These are phyloP conservation scores for Ceratocystiopsis brevicomis DNA, from an alignment of 2,329 filamentous ascomycete genomes.

Conservation along the genomic window DNA sequence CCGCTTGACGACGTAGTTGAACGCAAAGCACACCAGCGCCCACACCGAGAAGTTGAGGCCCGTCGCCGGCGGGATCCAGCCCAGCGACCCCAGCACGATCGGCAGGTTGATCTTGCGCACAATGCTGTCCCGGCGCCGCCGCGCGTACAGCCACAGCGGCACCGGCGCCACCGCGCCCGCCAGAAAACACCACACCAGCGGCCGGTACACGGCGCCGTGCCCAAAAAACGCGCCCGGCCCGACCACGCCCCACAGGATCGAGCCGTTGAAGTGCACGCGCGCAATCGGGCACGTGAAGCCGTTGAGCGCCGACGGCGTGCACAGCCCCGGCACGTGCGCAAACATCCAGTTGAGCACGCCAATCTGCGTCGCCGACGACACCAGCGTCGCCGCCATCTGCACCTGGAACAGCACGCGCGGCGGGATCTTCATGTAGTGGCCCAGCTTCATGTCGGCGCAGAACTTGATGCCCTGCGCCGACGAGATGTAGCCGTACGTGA, in stretches of 20 bases:
- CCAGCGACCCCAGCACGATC: slow-evolving; percentile 63
- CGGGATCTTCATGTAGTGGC: slow-evolving; percentile 76
- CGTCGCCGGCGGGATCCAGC: slow-evolving; percentile 73
- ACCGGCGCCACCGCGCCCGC: slow-evolving; percentile 59
- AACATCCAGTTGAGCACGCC: slow-evolving; percentile 85
- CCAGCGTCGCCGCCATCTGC: slow-evolving; percentile 55
- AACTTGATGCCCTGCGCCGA: slow-evolving; percentile 82
- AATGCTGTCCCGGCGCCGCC: slow-evolving; percentile 38
- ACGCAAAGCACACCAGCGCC: slow-evolving; percentile 68
- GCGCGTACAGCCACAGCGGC: slow-evolving; percentile 51
- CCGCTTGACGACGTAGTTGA: slow-evolving; percentile 59
- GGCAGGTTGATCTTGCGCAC: slow-evolving; percentile 65
- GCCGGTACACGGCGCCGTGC: slow-evolving; percentile 50
- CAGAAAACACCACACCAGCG: slow-evolving; percentile 65
- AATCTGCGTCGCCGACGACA: slow-evolving; percentile 67
- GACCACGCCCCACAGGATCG: slow-evolving; percentile 77
- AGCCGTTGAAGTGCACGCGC: slow-evolving; percentile 76
- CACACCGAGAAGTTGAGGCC: slow-evolving; percentile 80
- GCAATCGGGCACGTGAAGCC: slow-evolving; percentile 79
- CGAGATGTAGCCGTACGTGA: slow-evolving; percentile 79
- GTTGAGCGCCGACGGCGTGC: slow-evolving; percentile 62
- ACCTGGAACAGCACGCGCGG: slow-evolving; percentile 62
- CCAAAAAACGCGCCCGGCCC: slow-evolving; percentile 73
- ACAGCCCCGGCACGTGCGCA: slow-evolving; percentile 53
- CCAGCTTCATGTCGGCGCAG: slow-evolving; percentile 69